A percentile compares a stretch with the other conserved stretches of the same genome.
Conservation (phyloP, 768 basidiomycete species). For the Phylloporus scabripes region DNA sequence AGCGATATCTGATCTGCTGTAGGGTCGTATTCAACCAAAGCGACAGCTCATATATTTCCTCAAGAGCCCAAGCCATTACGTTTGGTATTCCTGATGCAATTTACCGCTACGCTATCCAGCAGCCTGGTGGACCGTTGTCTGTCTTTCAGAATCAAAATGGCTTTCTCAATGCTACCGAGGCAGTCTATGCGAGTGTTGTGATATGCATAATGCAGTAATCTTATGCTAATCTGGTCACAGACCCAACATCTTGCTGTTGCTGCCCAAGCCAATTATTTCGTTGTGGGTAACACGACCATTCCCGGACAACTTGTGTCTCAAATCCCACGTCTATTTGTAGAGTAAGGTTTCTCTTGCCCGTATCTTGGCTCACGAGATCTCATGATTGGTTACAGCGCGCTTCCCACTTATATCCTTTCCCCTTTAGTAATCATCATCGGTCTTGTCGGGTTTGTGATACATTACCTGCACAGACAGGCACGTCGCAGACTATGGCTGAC, state of each 20-base stretch:
- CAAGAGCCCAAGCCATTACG: conserved; percentile 44
- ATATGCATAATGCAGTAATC: background rate
- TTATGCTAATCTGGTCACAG: conserved; percentile 27
- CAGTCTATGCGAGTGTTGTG: conserved; percentile 29
- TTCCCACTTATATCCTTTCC: conserved; percentile 50
- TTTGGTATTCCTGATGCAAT: conserved; percentile 59
- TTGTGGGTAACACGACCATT: conserved; percentile 35
- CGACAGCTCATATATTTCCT: conserved; percentile 42
- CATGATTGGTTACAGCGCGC: conserved; percentile 33
- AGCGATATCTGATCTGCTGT: background rate
- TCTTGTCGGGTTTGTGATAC: conserved; percentile 41
- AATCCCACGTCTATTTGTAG: conserved; percentile 48
- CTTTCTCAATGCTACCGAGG: conserved; percentile 47
- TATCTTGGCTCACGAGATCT: background rate
- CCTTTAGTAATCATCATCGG: conserved; percentile 45
- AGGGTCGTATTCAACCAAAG: conserved; percentile 40
- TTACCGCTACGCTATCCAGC: conserved; percentile 45
- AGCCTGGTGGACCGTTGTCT: conserved; percentile 36
- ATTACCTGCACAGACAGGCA: conserved; percentile 42
- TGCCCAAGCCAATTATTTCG: conserved; percentile 58
- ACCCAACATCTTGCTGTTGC: conserved; percentile 53
- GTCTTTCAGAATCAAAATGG: conserved; percentile 46
- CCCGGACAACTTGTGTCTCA: conserved; percentile 37
- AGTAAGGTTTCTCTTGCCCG: conserved; percentile 37
- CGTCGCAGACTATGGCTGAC: conserved; percentile 48